A percentile compares a stretch with the other conserved stretches of the same genome.
phyloP scores from a whole-genome alignment of 2,329 filamentous ascomycete genomes.

The Phialemonium atrogriseum region DNA sequence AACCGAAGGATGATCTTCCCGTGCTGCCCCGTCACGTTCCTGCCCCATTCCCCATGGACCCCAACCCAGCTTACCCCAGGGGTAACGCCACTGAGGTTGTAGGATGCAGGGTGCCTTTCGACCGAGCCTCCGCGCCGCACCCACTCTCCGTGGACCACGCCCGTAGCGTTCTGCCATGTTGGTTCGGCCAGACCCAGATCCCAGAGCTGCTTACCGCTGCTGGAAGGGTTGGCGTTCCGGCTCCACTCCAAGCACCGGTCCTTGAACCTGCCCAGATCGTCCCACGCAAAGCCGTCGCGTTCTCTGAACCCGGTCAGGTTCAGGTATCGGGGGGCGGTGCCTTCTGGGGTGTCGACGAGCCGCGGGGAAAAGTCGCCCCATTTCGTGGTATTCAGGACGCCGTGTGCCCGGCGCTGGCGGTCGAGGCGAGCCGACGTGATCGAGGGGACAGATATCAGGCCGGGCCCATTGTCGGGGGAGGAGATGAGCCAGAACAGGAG shows the following conservation, averaged over 20 bases:
- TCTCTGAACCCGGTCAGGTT: constrained; percentile 72
- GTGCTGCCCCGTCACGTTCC: constrained; percentile 69
- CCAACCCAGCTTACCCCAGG: constrained; percentile 58
- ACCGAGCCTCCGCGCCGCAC: constrained; percentile 45
- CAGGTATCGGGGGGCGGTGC: constrained; percentile 36
- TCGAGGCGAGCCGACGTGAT: constrained; percentile 36
- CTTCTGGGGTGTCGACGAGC: constrained; percentile 18
- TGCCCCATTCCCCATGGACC: constrained; percentile 53
- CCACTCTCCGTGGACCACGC: constrained; percentile 71
- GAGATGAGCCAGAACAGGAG: constrained; percentile 36
- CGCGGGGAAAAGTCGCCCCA: constrained; percentile 54
- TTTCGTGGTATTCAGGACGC: constrained; percentile 43
- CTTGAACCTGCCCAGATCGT: constrained; percentile 58
- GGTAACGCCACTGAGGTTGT: constrained; percentile 58
- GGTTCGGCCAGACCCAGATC: constrained; percentile 24
- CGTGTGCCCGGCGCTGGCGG: constrained; percentile 43
- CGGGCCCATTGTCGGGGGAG: constrained; percentile 29
- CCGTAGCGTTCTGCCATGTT: constrained; percentile 73
- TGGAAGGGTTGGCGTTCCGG: constrained; percentile 35
- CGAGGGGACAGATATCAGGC: constrained; percentile 33
- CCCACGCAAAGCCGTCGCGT: constrained; percentile 72
- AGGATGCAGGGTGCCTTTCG: constrained; percentile 36
- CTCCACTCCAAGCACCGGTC: constrained; percentile 56
- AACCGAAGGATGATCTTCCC: constrained; percentile 65
- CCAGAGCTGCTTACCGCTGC: constrained; percentile 17